A percentile compares a stretch with the other conserved stretches of the same genome.
Evolutionary conservation across 2,329 filamentous ascomycete species (phyloP).

Genomic region (Drechslera avenae): DNA sequence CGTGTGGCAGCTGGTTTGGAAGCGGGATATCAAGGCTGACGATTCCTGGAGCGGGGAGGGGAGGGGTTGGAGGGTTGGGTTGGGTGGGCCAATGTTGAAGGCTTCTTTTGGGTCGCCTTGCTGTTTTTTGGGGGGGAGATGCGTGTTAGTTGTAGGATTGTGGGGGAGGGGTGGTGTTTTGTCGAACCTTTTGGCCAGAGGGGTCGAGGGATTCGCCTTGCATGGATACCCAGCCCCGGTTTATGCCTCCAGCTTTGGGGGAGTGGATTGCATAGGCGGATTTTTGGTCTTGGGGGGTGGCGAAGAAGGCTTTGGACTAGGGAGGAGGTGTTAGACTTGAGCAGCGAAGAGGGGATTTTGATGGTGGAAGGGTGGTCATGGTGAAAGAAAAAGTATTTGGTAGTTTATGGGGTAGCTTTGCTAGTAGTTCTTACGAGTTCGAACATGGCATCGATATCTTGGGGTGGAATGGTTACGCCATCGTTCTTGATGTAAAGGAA

Average conservation of each 20-base stretch:
- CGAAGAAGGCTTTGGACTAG: constrained; percentile 75
- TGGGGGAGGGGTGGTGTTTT: background rate
- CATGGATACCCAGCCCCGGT: constrained; percentile 88
- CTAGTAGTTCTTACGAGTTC: constrained; percentile 61
- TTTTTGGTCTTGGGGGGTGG: constrained; percentile 72
- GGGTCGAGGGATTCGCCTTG: constrained; percentile 88
- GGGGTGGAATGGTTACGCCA: constrained; percentile 68
- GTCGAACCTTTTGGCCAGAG: constrained; percentile 72
- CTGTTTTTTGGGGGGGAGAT: constrained; percentile 53
- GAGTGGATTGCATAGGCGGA: constrained; percentile 73
- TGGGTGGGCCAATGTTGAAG: constrained; percentile 88
- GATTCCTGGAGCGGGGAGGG: constrained; percentile 66
- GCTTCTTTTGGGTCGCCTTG: constrained; percentile 79
- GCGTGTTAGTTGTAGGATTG: background rate
- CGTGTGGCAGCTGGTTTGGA: constrained; percentile 71
- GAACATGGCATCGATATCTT: constrained; percentile 74
- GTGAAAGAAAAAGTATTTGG: too few species aligned
- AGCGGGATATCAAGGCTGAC: constrained; percentile 66
- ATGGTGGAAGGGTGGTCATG: too few species aligned
- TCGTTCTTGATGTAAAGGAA: constrained; percentile 88
- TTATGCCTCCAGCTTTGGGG: constrained; percentile 62
- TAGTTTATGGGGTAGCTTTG: background rate
- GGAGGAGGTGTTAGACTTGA: background rate
- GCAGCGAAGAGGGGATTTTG: background rate
- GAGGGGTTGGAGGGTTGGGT: constrained; percentile 70